A percentile compares a stretch with the other conserved stretches of the same genome.
Conservation (phyloP, 169 alveolate genomes). For the Babesia caballi region DNA sequence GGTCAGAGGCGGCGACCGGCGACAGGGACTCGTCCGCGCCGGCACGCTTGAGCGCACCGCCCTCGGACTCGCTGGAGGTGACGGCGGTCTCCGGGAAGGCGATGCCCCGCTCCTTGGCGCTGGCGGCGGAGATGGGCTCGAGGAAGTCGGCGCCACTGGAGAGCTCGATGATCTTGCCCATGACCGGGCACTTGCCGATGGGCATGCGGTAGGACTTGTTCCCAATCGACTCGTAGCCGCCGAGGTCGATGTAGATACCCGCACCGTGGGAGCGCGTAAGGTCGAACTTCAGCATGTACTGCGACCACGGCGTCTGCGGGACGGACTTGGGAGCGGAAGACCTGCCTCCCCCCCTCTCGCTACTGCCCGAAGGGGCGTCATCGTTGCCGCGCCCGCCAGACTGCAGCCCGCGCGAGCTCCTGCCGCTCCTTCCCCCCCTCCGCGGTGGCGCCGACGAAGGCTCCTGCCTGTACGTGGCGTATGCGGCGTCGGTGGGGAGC, state of each 20-base stretch:
- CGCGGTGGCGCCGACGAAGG: too few species aligned
- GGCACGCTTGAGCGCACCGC: neutral
- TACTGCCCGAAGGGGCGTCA: too few species aligned
- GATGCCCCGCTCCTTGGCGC: constrained; percentile 64
- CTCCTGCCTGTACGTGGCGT: too few species aligned
- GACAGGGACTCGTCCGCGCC: constrained; percentile 41
- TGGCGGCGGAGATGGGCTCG: constrained; percentile 56
- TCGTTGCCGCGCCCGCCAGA: too few species aligned
- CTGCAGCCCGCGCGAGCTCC: too few species aligned
- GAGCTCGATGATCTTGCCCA: constrained; percentile 69
- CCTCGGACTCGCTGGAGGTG: neutral
- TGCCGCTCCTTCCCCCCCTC: too few species aligned
- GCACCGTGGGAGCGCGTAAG: constrained; percentile 68
- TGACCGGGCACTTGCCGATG: constrained; percentile 76
- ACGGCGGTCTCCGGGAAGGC: constrained; percentile 55
- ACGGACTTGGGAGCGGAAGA: neutral
- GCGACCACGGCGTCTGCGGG: constrained; percentile 49
- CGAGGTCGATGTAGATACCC: constrained; percentile 76
- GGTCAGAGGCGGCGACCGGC: constrained; percentile 60
- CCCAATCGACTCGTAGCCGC: constrained; percentile 65
- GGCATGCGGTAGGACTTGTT: constrained; percentile 66
- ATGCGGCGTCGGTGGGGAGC: too few species aligned
- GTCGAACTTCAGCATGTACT: constrained; percentile 72
- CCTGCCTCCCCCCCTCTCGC: neutral
- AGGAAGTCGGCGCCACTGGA: constrained; percentile 66